Conservation (phyloP, 2,329 filamentous ascomycete species). For the Incumbomyces delicatus region DNA sequence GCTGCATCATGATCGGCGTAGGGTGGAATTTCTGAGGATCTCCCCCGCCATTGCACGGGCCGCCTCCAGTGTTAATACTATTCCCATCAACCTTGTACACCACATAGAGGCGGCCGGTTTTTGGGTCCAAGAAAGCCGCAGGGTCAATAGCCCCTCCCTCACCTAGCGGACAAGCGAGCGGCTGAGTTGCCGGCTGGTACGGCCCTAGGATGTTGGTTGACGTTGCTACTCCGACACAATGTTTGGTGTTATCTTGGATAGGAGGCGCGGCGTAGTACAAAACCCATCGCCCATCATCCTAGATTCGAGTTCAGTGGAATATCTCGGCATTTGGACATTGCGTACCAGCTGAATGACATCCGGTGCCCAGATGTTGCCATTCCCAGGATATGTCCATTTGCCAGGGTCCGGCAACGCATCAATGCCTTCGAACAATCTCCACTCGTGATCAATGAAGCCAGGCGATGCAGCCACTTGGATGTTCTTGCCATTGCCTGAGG, state of each 20-base stretch:
- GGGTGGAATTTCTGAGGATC: constrained; percentile 21
- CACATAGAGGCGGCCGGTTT: constrained; percentile 45
- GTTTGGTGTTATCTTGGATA: constrained; percentile 36
- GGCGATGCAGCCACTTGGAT: constrained; percentile 43
- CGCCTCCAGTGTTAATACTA: constrained; percentile 33
- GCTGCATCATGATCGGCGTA: constrained; percentile 31
- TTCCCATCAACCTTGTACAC: constrained; percentile 59
- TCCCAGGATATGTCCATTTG: constrained; percentile 34
- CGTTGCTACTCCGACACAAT: constrained; percentile 44
- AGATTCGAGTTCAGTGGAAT: constrained; percentile 46
- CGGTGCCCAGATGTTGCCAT: constrained; percentile 48
- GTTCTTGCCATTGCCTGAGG: constrained; percentile 37
- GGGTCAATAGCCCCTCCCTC: constrained; percentile 54
- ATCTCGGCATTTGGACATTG: constrained; percentile 24
- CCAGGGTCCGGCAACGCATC: constrained; percentile 44
- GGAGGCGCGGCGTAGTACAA: constrained; percentile 50
- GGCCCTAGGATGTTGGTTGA: constrained; percentile 40
- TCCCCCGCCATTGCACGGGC: constrained; percentile 34
- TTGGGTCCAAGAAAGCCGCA: constrained; percentile 46
- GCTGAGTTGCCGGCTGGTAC: constrained; percentile 36
- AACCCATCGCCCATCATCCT: constrained; percentile 26
- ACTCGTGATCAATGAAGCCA: constrained; percentile 30
- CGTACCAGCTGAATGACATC: constrained; percentile 43
- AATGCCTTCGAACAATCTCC: constrained; percentile 37
- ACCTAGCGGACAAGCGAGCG: constrained; percentile 42